Base-by-base conservation (phyloP, 768 basidiomycete genomes). In the Mycena sanguinolenta region DNA sequence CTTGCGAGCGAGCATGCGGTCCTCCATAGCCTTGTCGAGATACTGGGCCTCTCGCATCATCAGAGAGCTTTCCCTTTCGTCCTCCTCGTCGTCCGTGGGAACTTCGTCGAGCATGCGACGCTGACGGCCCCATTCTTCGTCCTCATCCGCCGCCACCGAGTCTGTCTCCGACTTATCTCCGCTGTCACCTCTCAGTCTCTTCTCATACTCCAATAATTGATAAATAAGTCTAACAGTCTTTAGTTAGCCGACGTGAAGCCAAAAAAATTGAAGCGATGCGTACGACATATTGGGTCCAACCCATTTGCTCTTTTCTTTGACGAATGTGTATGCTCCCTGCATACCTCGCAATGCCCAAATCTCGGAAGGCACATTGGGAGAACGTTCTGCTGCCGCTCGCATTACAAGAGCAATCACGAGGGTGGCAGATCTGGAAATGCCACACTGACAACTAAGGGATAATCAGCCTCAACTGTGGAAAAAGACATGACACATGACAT, bases 201-300 rank as follows among this genome's bases (percentile, higher is more conserved):
- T 92, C 80, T 96, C 95, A 80, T 96, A 97, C 79, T 97, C 96
- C 75, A 95, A 84, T 53, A 97, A 85, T 82, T 97, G 95, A 86
- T 96, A 96, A 82, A 97, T 96, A 79, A 97, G 90, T 67, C 95
- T 95, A 75, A 2, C 3, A 46, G 14, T 73, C 73, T 67, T 27
- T 57, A 23, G 72, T 61, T 69, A 75, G 67, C 44, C 44, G n/a
- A 46, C 27, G 49, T 60, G 63, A 8, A 38, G 63, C 54, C 60
- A 71, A 57, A 64, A 60, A 58, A 54, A 70, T 75, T 66, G 75
- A 74, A 68, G 21, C 19, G 63, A 49, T 42, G 91, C 95, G 81
- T 84, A 95, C 93, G 94, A 95, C 91, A 97, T 97, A 81, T 97
- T 97, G 63, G 96, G 96, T 23, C 96, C 94, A 67, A 95, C 88